Evolutionary conservation across 1,139 yeast species (phyloP), one percentile per base, ranked within the genome.

Genomic region (Casaregolazyma lundiana): DNA sequence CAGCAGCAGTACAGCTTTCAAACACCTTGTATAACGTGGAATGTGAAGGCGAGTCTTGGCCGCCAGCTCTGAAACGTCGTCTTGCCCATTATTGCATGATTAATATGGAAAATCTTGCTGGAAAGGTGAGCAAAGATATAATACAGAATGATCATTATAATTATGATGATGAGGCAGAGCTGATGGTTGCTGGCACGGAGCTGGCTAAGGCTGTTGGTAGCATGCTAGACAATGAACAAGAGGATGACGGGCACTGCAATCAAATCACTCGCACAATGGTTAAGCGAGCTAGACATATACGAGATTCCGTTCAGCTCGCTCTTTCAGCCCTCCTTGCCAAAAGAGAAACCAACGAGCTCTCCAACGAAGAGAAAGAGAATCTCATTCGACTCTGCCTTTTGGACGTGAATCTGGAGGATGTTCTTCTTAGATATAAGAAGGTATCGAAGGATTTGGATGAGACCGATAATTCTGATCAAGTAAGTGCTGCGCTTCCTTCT

Each of bases 31-130:
- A 80, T 53, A 80, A 84, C 1, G 67, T 90, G 45, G 95, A 87
- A 56, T 68, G 87, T 46, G 95, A 88, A 59, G 77, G 78, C 53
- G 84, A 78, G 44, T 65, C 75, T 50, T 75, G 87, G 48, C 78
- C 86, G 15, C 89, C 83, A 52, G 80, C 80, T 52, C 71, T 89
- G 42, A 78, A 84, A 22, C 85, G 89, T 36, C 77, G 90, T 62
- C 78, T 89, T 52, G 94, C 95, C 0, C 77, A 85, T 50, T 84
- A 84, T 60, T 72, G 90, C 58, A 81, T 89, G 83, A 77, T 84
- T 59, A 89, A 89, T 61, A 82, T 89, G 84, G 90, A 87, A 45
- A 45, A 54, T 15, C 56, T 62, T 11, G 55, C 57, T 16, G 58
- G 57, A n/a, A 54, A 50, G 44, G 47, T 16, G 44, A 65, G 34